These are phyloP conservation scores for Simmondsia chinensis DNA, from an alignment of 148 eudicot genomes.

Conservation along the genomic window DNA sequence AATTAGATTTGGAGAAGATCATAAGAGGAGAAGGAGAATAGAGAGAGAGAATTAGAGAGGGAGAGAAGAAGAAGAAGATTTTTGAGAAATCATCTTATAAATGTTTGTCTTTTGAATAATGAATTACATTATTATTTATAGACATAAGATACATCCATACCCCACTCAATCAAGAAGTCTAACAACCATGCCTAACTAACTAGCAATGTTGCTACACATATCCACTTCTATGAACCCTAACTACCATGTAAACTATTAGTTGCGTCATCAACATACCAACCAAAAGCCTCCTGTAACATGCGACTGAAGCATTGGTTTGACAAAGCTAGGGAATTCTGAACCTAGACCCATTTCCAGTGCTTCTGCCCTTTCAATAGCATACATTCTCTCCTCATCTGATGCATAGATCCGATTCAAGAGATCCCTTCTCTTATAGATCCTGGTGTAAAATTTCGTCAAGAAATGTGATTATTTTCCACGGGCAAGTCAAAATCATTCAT, in stretches of 20 bases:
- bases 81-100: too few species aligned
- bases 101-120: too few species aligned
- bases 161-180: too few species aligned
- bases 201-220: neutral
- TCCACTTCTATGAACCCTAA: neutral
- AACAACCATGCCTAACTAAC: neutral
- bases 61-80: too few species aligned
- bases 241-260: too few species aligned
- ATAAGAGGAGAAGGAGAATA: too few species aligned
- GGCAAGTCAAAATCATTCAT: neutral
- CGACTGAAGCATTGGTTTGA: slow-evolving; percentile 85
- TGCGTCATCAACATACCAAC: slow-evolving; percentile 60
- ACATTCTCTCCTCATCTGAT: slow-evolving; percentile 35
- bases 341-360: slow-evolving; percentile 25
- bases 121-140: too few species aligned
- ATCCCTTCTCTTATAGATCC: slow-evolving; percentile 29
- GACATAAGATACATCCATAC: too few species aligned
- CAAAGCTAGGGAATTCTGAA: slow-evolving; percentile 40
- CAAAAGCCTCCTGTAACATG: slow-evolving; percentile 87
- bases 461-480: neutral
- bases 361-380: slow-evolving; percentile 42
- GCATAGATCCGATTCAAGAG: slow-evolving; percentile 42
- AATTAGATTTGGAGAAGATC: too few species aligned
- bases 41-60: too few species aligned
- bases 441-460: neutral